phyloP scores from a whole-genome alignment of 1,284 basidiomycete species.

The Tylopilus orsonianus region DNA sequence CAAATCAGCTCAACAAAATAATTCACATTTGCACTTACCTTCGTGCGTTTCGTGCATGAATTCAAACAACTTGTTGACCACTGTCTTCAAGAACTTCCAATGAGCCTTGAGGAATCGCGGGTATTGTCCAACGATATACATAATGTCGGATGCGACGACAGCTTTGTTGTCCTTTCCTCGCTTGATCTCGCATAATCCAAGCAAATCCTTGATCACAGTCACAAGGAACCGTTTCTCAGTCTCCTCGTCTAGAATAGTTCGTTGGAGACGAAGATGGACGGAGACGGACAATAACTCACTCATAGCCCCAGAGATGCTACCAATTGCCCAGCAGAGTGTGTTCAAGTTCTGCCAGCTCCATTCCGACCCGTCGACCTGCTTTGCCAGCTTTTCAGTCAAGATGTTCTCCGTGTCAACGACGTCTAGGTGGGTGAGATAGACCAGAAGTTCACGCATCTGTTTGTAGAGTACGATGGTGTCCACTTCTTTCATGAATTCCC shows the following conservation, averaged over 20 bases:
- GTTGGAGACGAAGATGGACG: constrained; percentile 1
- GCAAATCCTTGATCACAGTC: constrained; percentile 97
- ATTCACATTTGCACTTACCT: constrained; percentile 46
- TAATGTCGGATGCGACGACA: constrained; percentile 99
- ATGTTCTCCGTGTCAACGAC: constrained; percentile 96
- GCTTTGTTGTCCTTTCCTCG: constrained; percentile 99
- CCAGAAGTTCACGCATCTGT: constrained; percentile 96
- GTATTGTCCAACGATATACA: constrained; percentile 99
- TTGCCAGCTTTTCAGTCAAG: constrained; percentile 93
- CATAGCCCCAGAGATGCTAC: constrained; percentile 99
- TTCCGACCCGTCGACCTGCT: constrained; percentile 96
- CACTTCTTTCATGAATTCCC: constrained; percentile 99
- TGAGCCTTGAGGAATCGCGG: constrained; percentile 99
- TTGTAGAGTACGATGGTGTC: constrained; percentile 99
- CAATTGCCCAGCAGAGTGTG: constrained; percentile 99
- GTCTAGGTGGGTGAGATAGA: constrained; percentile 97
- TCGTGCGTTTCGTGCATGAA: constrained; percentile 99
- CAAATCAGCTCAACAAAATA: constrained; percentile 5
- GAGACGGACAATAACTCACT: constrained; percentile 54
- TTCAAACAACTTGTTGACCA: constrained; percentile 99
- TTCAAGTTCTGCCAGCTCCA: constrained; percentile 99
- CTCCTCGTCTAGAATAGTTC: constrained; percentile 77
- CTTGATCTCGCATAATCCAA: constrained; percentile 97
- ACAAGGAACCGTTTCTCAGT: constrained; percentile 99
- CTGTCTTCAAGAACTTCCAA: constrained; percentile 99